Conservation (phyloP, 148 eudicot species). For the Cornus controversa region DNA sequence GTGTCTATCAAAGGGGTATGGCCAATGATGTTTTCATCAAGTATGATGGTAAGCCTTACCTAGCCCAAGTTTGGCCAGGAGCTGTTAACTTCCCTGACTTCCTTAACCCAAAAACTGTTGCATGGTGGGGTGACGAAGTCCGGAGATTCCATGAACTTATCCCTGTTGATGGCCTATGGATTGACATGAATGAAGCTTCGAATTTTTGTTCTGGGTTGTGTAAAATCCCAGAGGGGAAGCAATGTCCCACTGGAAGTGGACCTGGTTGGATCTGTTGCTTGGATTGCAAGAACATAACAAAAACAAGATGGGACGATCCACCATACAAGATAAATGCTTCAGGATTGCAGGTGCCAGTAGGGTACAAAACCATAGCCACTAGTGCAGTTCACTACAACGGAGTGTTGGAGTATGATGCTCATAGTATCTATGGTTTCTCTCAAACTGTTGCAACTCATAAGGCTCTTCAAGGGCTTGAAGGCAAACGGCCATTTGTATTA, state of each 20-base stretch:
- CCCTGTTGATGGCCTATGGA: conserved; percentile 94
- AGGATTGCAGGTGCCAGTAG: conserved; percentile 55
- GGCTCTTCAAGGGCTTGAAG: conserved; percentile 68
- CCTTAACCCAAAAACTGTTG: conserved; percentile 83
- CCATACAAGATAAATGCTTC: conserved; percentile 96
- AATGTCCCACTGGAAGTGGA: conserved; percentile 75
- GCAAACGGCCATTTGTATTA: conserved; percentile 86
- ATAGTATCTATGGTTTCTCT: conserved; percentile 82
- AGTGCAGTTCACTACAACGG: conserved; percentile 93
- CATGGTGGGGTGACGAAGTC: conserved; percentile 94
- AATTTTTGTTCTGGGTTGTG: conserved; percentile 90
- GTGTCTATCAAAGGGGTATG: conserved; percentile 72
- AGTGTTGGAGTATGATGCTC: conserved; percentile 90
- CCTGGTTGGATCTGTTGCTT: conserved; percentile 93
- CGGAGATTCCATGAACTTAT: conserved; percentile 79
- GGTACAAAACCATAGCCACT: conserved; percentile 93
- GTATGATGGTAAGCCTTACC: conserved; percentile 73
- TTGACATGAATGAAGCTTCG: conserved; percentile 94
- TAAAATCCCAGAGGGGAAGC: conserved; percentile 59
- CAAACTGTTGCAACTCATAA: conserved; percentile 87
- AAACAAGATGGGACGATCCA: conserved; percentile 88
- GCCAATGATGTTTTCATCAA: conserved; percentile 85
- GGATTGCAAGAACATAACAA: conserved; percentile 85
- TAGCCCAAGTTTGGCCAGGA: conserved; percentile 99
- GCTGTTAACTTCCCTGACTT: conserved; percentile 93